Evolutionary conservation across 2,329 filamentous ascomycete genomes (phyloP), one percentile per base, ranked within the genome.

Genomic region (Talaromyces albobiverticillius): DNA sequence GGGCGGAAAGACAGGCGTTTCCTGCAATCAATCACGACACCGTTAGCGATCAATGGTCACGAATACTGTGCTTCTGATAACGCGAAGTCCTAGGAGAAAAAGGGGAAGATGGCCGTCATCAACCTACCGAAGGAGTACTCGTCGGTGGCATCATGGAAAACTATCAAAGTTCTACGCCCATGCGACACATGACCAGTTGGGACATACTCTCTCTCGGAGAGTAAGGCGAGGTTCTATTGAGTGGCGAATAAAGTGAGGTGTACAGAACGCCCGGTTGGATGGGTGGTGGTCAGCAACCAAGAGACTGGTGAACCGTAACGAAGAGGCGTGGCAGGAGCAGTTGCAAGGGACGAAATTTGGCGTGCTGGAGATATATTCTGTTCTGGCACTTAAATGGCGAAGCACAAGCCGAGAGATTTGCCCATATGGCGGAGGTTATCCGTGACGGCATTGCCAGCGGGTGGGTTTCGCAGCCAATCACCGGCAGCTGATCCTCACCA

Each of bases 91-190:
- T 8, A 10, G 26, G 16, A 23, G 48, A 51, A 25, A 25, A 43
- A 36, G n/a, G 47, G 31, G 0, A 7, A 20, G 13, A 11, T 16
- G 41, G 14, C 32, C 14, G 14, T 20, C 29, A 36, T 22, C 46
- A 54, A 65, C 72, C 58, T 71, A 76, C 74, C 61, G 67, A 68
- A 51, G 73, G 71, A 52, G 72, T 69, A 64, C 75, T 76, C 59
- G 67, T 71, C 59, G 73, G 74, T 59, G 73, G 72, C 71, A 74
- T 75, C 58, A 59, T 61, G 50, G 43, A 31, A 46, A 11, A 45
- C n/a, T 26, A 46, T 51, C 43, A 52, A 42, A 29, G 23, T 23
- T 38, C 29, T 48, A 40, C 31, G 46, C 52, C 54, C 54, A 58
- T 48, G 54, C 47, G 51, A 38, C 32, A 50, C 38, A 51, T 34